These are phyloP conservation scores for Yamadazyma sp. DNA, from an alignment of 805 yeast species.

Conservation along the genomic window DNA sequence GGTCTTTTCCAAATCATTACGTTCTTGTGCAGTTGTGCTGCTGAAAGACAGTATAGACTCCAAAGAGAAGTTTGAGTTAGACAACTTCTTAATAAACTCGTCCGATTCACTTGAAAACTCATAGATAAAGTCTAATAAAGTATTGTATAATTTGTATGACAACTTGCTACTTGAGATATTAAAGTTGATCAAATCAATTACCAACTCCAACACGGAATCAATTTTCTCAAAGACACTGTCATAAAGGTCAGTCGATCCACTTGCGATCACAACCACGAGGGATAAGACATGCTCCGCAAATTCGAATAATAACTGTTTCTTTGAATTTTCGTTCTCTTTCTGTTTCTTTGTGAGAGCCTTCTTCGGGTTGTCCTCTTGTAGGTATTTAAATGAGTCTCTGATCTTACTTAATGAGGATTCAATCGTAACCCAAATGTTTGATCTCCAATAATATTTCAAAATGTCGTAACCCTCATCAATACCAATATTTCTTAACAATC, in stretches of 20 bases:
- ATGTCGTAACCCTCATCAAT: conserved; percentile 88
- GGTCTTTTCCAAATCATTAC: conserved; percentile 28
- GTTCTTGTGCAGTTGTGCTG: conserved; percentile 1
- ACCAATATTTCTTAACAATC: conserved; percentile 74
- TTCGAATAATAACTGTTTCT: conserved; percentile 54
- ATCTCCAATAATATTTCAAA: conserved; percentile 72
- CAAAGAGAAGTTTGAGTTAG: conserved; percentile 18
- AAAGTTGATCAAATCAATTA: conserved; percentile 35
- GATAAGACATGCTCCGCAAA: conserved; percentile 74
- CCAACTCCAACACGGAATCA: conserved; percentile 39
- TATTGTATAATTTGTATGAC: conserved; percentile 47
- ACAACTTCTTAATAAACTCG: conserved; percentile 46
- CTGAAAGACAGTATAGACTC: conserved; percentile 4
- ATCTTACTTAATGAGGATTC: conserved; percentile 53
- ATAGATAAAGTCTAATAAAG: conserved; percentile 56
- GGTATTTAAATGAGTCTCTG: conserved; percentile 45
- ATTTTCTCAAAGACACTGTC: conserved; percentile 47
- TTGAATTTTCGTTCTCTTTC: conserved; percentile 37
- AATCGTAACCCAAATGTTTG: conserved; percentile 68
- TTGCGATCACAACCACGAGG: conserved; percentile 62
- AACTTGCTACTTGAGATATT: conserved; percentile 28
- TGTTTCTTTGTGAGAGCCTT: conserved; percentile 21
- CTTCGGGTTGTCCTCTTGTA: conserved; percentile 22
- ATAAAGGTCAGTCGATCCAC: conserved; percentile 54
- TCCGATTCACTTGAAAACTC: conserved; percentile 60